Base-by-base conservation (phyloP, 208 protist genomes). In the Novymonas esmeraldas region DNA sequence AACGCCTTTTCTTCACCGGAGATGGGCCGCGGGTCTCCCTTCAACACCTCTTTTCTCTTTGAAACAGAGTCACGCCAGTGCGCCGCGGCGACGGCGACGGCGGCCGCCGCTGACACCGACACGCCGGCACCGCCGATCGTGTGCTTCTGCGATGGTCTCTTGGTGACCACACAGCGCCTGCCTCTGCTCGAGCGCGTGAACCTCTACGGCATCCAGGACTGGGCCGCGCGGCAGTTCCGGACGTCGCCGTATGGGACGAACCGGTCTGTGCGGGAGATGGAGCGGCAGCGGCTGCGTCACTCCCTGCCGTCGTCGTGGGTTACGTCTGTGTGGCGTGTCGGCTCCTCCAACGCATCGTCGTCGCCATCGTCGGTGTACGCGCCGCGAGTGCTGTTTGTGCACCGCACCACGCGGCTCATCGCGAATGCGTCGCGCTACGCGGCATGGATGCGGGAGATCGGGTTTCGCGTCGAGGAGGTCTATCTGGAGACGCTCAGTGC, bases 401-500 rank as follows among this genome's bases (percentile, higher is more conserved):
- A 73, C 39, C 79, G 82, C 50, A 64, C 58, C 0, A 62, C 50
- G 24, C 75, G 82, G 2, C 59, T 70, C 26, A 71, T 85, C n/a
- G 70, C 68, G 2, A 67, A 84, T 52, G 65, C 61, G 41, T 48
- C 29, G 18, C 52, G 41, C 7, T 70, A 85, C 31, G 60, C 67
- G 14, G 46, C 24, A 41, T 48, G 71, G 68, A 69, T 82, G 46
- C 70, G 66, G 26, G 55, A 70, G 50, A 20, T 59, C 3, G 83
- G 83, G 20, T 85, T 89, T 58, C 70, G 63, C 22, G 83, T 89
- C 31, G 76, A 78, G 70, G 70, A 74, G 49, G 76, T 78, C 29
- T 54, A 64, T 34, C 55, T 81, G n/a, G 83, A 79, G 44, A 29
- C 18, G 11, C 34, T 84, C 57, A 33, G 70, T 5, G 68, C 74